These are phyloP conservation scores for Penicillium sp. DNA, from an alignment of 2,329 filamentous ascomycete genomes.

Conservation along the genomic window DNA sequence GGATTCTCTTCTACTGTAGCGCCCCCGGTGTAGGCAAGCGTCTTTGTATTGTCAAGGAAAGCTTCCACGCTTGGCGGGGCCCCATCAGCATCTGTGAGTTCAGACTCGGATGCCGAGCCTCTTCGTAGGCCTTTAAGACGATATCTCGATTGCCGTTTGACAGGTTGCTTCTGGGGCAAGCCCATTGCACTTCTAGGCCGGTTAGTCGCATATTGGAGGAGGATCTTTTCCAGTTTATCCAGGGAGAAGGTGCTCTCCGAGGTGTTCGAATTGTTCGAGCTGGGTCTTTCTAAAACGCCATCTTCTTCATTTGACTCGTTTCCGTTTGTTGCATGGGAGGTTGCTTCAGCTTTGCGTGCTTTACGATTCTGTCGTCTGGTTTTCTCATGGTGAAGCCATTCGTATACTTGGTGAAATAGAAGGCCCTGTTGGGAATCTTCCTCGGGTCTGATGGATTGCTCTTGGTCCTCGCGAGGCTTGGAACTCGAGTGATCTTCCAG, in stretches of 20 bases:
- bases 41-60: constrained; percentile 84
- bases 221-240: constrained; percentile 75
- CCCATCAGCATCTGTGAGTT: constrained; percentile 75
- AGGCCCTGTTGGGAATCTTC: constrained; percentile 45
- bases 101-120: constrained; percentile 74
- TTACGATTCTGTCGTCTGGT: constrained; percentile 60
- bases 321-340: constrained; percentile 39
- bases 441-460: constrained; percentile 25
- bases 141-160: constrained; percentile 27
- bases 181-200: constrained; percentile 25
- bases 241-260: constrained; percentile 72
- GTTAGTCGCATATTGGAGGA: constrained; percentile 39
- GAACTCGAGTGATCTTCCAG: constrained; percentile 29
- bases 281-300: constrained; percentile 18
- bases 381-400: constrained; percentile 82
- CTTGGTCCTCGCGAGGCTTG: constrained; percentile 28
- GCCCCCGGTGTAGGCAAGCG: constrained; percentile 69
- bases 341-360: constrained; percentile 43
- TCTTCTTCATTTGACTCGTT: constrained; percentile 26
- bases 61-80: constrained; percentile 84
- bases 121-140: constrained; percentile 41
- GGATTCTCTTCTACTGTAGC: constrained; percentile 38
- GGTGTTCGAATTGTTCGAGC: constrained; percentile 61
- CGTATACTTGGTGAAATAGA: constrained; percentile 69
- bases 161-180: constrained; percentile 11